phyloP scores from a whole-genome alignment of 1,284 basidiomycete species.

The Fistulina hepatica region DNA sequence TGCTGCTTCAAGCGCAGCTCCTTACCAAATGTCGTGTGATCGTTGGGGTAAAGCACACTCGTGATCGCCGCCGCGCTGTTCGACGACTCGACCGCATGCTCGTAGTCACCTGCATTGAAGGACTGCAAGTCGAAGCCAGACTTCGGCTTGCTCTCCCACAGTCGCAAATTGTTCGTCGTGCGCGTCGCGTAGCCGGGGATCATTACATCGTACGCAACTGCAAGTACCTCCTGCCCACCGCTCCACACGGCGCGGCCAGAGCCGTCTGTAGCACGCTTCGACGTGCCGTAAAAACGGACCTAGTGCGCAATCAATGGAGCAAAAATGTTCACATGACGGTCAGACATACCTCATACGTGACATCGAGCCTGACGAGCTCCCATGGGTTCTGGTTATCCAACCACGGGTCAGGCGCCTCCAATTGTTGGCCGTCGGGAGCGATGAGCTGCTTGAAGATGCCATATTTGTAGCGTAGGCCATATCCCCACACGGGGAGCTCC shows the following conservation, averaged over 20 bases:
- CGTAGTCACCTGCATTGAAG: constrained; percentile 91
- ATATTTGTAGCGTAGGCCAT: constrained; percentile 81
- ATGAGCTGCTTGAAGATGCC: constrained; percentile 94
- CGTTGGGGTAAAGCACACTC: constrained; percentile 79
- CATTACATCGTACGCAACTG: constrained; percentile 84
- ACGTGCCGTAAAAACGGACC: constrained; percentile 81
- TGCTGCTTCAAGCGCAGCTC: constrained; percentile 90
- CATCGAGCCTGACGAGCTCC: constrained; percentile 15
- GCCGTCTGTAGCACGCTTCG: constrained; percentile 57
- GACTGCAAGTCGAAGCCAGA: constrained; percentile 87
- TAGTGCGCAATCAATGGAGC: constrained; percentile 20
- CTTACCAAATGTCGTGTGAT: constrained; percentile 74
- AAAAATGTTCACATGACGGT: no score
- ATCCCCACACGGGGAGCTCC: constrained; percentile 70
- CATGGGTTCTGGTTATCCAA: constrained; percentile 70
- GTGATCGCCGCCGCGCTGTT: constrained; percentile 88
- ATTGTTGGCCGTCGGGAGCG: constrained; percentile 71
- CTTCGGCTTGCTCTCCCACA: constrained; percentile 84
- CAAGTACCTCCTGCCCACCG: constrained; percentile 85
- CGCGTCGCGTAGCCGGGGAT: constrained; percentile 77
- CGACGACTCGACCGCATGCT: constrained; percentile 73
- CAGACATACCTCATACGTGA: constrained; percentile 14
- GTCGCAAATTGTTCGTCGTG: constrained; percentile 68
- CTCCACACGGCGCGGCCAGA: constrained; percentile 64
- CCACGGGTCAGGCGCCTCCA: constrained; percentile 92